phyloP scores from a whole-genome alignment of 2,329 filamentous ascomycete species.

The Pseudocercospora fijiensis region DNA sequence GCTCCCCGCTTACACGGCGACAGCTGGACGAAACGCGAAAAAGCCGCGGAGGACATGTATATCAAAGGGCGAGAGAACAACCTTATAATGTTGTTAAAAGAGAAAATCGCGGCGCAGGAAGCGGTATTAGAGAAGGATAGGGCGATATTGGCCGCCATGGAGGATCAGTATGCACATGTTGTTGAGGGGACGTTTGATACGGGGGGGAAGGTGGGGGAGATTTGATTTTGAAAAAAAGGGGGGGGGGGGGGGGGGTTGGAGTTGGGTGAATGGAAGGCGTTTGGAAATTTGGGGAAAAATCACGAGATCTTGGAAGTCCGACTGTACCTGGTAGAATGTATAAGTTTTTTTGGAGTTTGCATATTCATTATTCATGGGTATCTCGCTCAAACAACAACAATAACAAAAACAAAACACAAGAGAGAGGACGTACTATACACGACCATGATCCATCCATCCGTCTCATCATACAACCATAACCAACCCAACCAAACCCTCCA shows the following conservation, averaged over 20 bases:
- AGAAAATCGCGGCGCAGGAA: conserved; percentile 71
- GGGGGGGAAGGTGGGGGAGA: no score
- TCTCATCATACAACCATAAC: not conserved
- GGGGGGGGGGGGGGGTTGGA: no score
- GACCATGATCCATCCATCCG: not conserved
- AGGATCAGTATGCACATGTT: conserved; percentile 10
- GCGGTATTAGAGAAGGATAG: conserved; percentile 18
- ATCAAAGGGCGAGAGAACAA: conserved; percentile 81
- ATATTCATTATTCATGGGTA: not conserved
- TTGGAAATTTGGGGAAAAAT: not conserved
- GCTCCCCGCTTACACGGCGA: conserved; percentile 52
- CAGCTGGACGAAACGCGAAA: conserved; percentile 82
- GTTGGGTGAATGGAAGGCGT: not conserved
- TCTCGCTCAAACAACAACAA: no score
- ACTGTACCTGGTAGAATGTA: not conserved
- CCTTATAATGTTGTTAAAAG: conserved; percentile 67
- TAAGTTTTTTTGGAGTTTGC: not conserved
- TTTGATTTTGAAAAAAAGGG: no score
- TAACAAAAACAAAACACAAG: no score
- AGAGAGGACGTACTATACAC: no score
- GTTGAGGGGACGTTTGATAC: not conserved
- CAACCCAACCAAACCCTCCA: not conserved
- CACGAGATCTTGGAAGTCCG: no score
- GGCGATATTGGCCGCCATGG: conserved; percentile 17
- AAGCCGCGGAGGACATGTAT: conserved; percentile 75